Evolutionary conservation across 2,329 filamentous ascomycete genomes (phyloP), one percentile per base, ranked within the genome.

Genomic region (Phialophora verrucosa): DNA sequence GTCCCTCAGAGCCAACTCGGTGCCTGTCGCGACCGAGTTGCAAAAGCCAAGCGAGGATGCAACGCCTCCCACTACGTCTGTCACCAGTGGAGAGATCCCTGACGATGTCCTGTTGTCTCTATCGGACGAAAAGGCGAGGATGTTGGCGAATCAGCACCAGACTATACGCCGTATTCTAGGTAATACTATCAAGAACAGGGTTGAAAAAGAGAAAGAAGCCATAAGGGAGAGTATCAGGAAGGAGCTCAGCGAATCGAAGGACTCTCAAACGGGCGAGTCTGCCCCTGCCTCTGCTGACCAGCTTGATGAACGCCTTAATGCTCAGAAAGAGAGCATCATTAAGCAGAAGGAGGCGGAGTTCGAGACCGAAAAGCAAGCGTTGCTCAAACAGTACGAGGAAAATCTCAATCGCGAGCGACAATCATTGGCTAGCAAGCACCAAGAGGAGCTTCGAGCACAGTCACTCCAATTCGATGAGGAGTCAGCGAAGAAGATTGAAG

Each of bases 381-480:
- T 81, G 25, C 70, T 68, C 57, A 66, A 78, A 14, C 73, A 76
- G n/a, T 62, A 80, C 54, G 76, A 81, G 69, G 74, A 76, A 49
- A 79, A 76, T 47, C 76, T 78, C 23, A 75, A 71, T 32, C 77
- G 78, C 27, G 79, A 82, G 69, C 78, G 74, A 63, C 78, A 81
- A 56, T 72, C 74, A 4, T 68, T 82, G 49, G 74, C 78, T 65
- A 82, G 82, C 64, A 77, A 82, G 35, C 80, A 83, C 63, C 86
- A 86, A 73, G 82, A 83, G 66, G 85, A 86, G 72, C 70, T 85
- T 44, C 86, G 89, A 72, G 88, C 88, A 72, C 87, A 90, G 75
- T 85, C 85, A 72, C 83, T 85, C 65, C 89, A 88, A 54, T 85
- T 72, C 49, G 67, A 71, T 23, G 71, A 78, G 61, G 77, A 80